Evolutionary conservation across 1,284 basidiomycete genomes (phyloP), one percentile per base, ranked within the genome.

Genomic region (Cutaneotrichosporon daszewskae): DNA sequence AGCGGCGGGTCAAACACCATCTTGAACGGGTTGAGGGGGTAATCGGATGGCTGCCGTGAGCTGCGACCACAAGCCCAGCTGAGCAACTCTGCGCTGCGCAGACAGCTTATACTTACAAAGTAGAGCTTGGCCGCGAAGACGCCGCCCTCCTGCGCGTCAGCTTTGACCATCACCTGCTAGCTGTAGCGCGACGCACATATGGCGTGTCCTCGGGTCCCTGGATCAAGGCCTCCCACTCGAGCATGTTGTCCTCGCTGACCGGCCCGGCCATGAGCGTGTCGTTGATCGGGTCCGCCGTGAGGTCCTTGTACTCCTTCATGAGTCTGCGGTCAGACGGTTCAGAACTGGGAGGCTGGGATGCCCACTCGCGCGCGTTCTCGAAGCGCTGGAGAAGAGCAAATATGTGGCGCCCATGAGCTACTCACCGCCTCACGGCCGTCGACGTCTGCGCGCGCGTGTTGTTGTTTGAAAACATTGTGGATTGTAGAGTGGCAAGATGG

Each of bases 1-100:
- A 98, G 71, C 5, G 95, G 91, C 10, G 94, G 94, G 39, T 96
- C 91, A 63, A 97, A 98, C 60, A 82, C 87, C 94, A 98, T 97
- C 72, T 89, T 94, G 81, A 95, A 95, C 23, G 91, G 91, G 40
- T 87, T 92, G 61, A 95, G 74, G 26, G 91, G 91, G 71, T 96
- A 96, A 67, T 96, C 91, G 37, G 79, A 69, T 0, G 91, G 92
- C 88, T 91, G 52, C 16, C 23, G 16, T 39, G 31, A 43, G 40
- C 25, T 40, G 40, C n/a, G n/a, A n/a, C n/a, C n/a, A n/a, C n/a
- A n/a, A n/a, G n/a, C n/a, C n/a, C n/a, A n/a, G n/a, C n/a, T n/a
- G n/a, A n/a, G n/a, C n/a, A n/a, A n/a, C n/a, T n/a, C n/a, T n/a
- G n/a, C n/a, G n/a, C n/a, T n/a, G n/a, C n/a, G n/a, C 17, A 19